Conservation (phyloP, 495 filamentous ascomycete species). For the Lepraria neglecta region DNA sequence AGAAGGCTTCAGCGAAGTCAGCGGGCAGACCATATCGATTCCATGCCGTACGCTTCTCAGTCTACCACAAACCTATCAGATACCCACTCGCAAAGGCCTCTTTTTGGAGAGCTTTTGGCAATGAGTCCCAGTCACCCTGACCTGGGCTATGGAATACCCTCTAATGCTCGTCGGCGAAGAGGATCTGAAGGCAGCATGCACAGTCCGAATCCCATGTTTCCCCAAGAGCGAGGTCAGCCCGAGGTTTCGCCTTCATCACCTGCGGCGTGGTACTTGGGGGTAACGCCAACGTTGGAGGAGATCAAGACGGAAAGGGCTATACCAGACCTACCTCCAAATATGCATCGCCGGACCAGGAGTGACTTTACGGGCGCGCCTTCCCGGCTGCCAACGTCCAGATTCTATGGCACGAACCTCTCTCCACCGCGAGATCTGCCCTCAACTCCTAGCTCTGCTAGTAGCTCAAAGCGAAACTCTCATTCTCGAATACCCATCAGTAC, state of each 20-base stretch:
- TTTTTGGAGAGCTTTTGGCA: slow-evolving; percentile 48
- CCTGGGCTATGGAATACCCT: slow-evolving; percentile 39
- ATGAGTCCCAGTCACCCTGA: slow-evolving; percentile 36
- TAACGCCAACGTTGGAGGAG: slow-evolving; percentile 43
- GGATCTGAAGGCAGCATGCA: slow-evolving; percentile 50
- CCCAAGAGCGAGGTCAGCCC: slow-evolving; percentile 32
- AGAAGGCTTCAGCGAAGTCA: slow-evolving; percentile 17
- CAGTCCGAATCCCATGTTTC: slow-evolving; percentile 46
- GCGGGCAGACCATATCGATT: slow-evolving; percentile 8
- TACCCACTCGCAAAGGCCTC: slow-evolving; percentile 33
- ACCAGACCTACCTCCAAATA: slow-evolving; percentile 23
- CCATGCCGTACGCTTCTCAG: slow-evolving; percentile 26
- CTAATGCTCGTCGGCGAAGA: slow-evolving; percentile 38
- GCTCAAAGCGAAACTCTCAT: slow-evolving; percentile 42
- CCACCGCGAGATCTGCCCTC: slow-evolving; percentile 20
- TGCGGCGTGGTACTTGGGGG: slow-evolving; percentile 50
- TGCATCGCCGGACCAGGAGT: slow-evolving; percentile 46
- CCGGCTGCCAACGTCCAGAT: slow-evolving; percentile 15
- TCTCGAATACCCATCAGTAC: slow-evolving; percentile 55
- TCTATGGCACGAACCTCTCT: slow-evolving; percentile 15
- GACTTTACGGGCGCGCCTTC: slow-evolving; percentile 32
- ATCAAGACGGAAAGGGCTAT: slow-evolving; percentile 35
- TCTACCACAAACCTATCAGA: slow-evolving; percentile 29
- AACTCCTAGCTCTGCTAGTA: slow-evolving; percentile 25
- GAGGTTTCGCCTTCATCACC: slow-evolving; percentile 46